Percentiles rank a stretch among this genome's conserved stretches.
phyloP scores from a whole-genome alignment of 83 land plant species.

The Diphasiastrum complanatum region DNA sequence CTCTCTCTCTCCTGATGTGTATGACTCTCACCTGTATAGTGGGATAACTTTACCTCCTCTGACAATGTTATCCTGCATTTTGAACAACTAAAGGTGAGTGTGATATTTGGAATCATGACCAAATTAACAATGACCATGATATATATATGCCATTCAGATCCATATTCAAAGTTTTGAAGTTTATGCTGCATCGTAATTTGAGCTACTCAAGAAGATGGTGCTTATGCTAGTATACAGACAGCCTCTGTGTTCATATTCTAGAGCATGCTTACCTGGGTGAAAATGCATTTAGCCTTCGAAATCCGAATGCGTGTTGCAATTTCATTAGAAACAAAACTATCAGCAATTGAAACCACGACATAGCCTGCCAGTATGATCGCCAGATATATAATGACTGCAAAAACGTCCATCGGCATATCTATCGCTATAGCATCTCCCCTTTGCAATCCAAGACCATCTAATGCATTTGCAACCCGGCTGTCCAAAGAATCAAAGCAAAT shows the following conservation, averaged over 20 bases:
- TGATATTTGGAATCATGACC: not conserved
- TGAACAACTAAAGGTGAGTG: not conserved
- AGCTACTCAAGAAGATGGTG: not conserved
- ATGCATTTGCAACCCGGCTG: conserved; percentile 85
- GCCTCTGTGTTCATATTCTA: not conserved
- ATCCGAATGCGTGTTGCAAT: conserved; percentile 72
- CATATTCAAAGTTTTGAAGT: not conserved
- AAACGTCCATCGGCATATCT: conserved; percentile 88
- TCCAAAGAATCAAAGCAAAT: conserved; percentile 1
- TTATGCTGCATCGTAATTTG: conserved; percentile 1
- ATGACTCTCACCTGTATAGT: conserved; percentile 98
- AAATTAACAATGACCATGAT: not conserved
- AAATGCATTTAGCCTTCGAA: conserved; percentile 86
- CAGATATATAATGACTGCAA: conserved; percentile 72
- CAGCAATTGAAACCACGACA: conserved; percentile 93
- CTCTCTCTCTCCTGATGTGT: too few species aligned
- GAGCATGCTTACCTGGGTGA: conserved; percentile 67
- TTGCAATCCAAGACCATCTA: conserved; percentile 51
- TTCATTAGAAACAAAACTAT: conserved; percentile 84
- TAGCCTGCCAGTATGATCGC: conserved; percentile 76
- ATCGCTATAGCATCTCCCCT: conserved; percentile 89
- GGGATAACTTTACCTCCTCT: conserved; percentile 72
- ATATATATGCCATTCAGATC: not conserved
- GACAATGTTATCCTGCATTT: conserved; percentile 66
- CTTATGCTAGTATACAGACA: not conserved